Evolutionary conservation across 2,329 filamentous ascomycete genomes (phyloP), one percentile per base, ranked within the genome.

Genomic region (Fusarium bulbicola): DNA sequence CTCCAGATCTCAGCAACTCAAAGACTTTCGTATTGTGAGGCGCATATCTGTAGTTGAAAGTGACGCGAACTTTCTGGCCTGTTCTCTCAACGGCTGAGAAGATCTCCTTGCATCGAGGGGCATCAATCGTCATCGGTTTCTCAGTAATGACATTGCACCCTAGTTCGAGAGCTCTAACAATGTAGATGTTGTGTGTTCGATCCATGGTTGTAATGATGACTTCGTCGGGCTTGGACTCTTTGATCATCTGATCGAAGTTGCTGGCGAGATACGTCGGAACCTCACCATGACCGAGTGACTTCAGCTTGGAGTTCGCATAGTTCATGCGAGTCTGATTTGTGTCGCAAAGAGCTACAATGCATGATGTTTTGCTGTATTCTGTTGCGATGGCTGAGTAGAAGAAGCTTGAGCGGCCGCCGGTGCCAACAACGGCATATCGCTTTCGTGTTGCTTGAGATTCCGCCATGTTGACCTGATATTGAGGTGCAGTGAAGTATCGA

Each of bases 81-180:
- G 79, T 78, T 46, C 71, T 62, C 28, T 78, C 71, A 1, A 78
- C 77, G 8, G 77, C 77, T 18, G 70, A 72, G 21, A 79, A 84
- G 65, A 91, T 91, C 56, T 85, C 82, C 12, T 80, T 82, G 42
- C 88, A 90, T 6, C 88, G 85, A 4, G 85, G 82, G 1, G 84
- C 86, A 74, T 91, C 88, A 73, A 90, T 88, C 2, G 89, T 91
- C 89, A 91, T 91, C 9, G 89, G 89, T 78, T 91, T 91, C 75
- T 91, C 89, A 1, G 87, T 91, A n/a, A 91, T 83, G 1, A 90
- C 89, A 67, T 87, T 85, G 74, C 88, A 89, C 21, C 89, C 89
- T 2, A 90, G 80, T 69, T 90, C 88, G 54, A 91, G 81, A 0
- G 89, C 88, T 6, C 86, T 84, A 10, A 90, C 83, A 54, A 90